Conservation (phyloP, 2,329 filamentous ascomycete genomes). For the Arthrinium puccinioides region DNA sequence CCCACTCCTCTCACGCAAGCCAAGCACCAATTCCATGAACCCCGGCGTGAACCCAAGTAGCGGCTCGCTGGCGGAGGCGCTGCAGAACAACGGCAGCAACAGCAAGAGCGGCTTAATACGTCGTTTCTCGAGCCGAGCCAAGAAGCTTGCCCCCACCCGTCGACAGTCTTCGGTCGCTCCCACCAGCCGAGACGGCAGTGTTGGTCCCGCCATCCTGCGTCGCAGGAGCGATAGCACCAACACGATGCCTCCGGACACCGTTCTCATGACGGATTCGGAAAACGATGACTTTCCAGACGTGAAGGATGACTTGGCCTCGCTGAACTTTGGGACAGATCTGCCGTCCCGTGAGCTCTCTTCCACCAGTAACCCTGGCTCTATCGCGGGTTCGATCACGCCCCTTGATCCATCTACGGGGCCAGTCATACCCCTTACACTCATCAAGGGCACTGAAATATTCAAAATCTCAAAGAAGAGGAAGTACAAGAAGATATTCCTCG, state of each 20-base stretch:
- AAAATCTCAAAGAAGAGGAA: conserved; percentile 83
- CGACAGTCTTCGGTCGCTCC: conserved; percentile 72
- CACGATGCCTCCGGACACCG: conserved; percentile 45
- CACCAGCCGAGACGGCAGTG: conserved; percentile 76
- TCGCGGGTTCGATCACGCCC: conserved; percentile 31
- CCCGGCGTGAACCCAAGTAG: conserved; percentile 51
- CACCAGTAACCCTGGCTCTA: conserved; percentile 39
- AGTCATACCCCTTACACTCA: conserved; percentile 67
- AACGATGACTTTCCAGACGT: conserved; percentile 46
- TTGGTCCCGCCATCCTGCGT: conserved; percentile 81
- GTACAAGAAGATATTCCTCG: conserved; percentile 60
- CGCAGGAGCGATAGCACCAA: conserved; percentile 85
- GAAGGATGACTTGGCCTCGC: conserved; percentile 36
- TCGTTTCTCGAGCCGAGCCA: conserved; percentile 74
- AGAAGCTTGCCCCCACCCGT: conserved; percentile 59
- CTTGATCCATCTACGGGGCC: conserved; percentile 50
- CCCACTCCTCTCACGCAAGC: conserved; percentile 53
- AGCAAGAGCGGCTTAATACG: conserved; percentile 62
- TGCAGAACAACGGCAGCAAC: conserved; percentile 15
- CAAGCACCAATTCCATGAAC: conserved; percentile 56
- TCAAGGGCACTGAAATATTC: conserved; percentile 68
- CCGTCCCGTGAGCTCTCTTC: conserved; percentile 38
- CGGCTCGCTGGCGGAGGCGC: conserved; percentile 44
- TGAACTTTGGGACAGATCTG: conserved; percentile 33
- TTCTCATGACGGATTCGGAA: conserved; percentile 46